Evolutionary conservation across 192 early-diverging fungal genomes (phyloP).

Genomic region (Phycomyces nitens): DNA sequence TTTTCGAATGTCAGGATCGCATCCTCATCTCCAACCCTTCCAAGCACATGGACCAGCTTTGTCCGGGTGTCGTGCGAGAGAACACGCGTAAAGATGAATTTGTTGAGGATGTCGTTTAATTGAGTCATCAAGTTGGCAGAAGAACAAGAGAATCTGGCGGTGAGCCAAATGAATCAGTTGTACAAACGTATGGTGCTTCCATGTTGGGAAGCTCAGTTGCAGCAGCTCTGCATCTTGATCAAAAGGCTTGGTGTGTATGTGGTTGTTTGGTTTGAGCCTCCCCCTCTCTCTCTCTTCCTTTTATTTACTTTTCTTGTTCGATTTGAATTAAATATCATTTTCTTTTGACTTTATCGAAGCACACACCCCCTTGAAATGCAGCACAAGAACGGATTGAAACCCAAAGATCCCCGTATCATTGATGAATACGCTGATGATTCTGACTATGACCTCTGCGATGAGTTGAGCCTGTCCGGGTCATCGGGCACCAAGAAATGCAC

Average conservation of each 20-base stretch:
- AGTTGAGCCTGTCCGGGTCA: constrained; percentile 5
- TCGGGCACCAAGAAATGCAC: constrained; percentile 14
- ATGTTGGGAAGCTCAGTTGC: not conserved
- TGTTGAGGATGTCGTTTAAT: not conserved
- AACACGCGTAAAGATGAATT: not conserved
- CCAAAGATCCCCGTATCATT: constrained; percentile 19
- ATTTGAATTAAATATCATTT: too few relatives aligned
- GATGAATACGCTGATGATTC: not conserved
- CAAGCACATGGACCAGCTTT: not conserved
- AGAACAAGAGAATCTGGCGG: not conserved
- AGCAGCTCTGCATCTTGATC: not conserved
- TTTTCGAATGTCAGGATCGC: constrained; percentile 53
- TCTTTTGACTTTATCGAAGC: not conserved
- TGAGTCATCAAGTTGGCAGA: not conserved
- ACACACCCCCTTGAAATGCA: not conserved
- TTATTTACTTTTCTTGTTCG: constrained; percentile 3
- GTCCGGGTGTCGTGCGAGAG: not conserved
- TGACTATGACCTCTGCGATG: constrained; percentile 13
- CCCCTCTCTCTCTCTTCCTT: not conserved
- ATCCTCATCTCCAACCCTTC: not conserved
- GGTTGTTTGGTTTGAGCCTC: too few relatives aligned
- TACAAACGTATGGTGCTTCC: not conserved
- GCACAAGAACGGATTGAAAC: constrained; percentile 6
- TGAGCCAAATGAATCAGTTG: not conserved
- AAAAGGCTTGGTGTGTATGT: not conserved